These are phyloP conservation scores for Pluteus cervinus DNA, from an alignment of 768 basidiomycete genomes.

Conservation along the genomic window DNA sequence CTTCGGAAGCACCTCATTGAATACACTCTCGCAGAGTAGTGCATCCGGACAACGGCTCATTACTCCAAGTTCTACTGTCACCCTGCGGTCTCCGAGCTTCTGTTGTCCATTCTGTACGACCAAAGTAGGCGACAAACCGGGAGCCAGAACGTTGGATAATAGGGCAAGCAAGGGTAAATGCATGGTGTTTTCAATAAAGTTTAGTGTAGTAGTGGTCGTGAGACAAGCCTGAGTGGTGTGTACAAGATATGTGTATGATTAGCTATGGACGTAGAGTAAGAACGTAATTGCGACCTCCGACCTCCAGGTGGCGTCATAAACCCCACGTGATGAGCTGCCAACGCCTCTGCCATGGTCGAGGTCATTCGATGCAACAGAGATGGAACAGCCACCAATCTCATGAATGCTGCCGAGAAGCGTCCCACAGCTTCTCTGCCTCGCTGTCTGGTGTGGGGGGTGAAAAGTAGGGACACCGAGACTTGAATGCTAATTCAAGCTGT, in stretches of 20 bases:
- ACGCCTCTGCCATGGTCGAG: no score
- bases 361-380: no score
- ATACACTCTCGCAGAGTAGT: slow-evolving; percentile 69
- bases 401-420: slow-evolving; percentile 20
- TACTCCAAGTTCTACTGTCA: slow-evolving; percentile 44
- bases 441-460: slow-evolving; percentile 54
- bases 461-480: slow-evolving; percentile 76
- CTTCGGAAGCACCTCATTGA: slow-evolving; percentile 62
- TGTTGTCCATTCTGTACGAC: slow-evolving; percentile 2
- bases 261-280: no score
- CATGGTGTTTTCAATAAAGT: slow-evolving; percentile 5
- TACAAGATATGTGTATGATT: no score
- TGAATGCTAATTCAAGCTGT: slow-evolving; percentile 48
- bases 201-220: slow-evolving; percentile 7
- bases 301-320: no score
- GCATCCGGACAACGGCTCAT: slow-evolving; percentile 76
- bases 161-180: slow-evolving; percentile 2
- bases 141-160: background rate
- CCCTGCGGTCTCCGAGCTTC: slow-evolving; percentile 19
- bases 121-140: background rate
- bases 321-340: no score
- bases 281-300: no score
- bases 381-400: slow-evolving; percentile 5
- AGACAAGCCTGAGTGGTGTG: slow-evolving; percentile 3
- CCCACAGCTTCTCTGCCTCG: slow-evolving; percentile 55